Conservation (phyloP, 2,329 filamentous ascomycete genomes). For the Simplicillium aogashimaense region DNA sequence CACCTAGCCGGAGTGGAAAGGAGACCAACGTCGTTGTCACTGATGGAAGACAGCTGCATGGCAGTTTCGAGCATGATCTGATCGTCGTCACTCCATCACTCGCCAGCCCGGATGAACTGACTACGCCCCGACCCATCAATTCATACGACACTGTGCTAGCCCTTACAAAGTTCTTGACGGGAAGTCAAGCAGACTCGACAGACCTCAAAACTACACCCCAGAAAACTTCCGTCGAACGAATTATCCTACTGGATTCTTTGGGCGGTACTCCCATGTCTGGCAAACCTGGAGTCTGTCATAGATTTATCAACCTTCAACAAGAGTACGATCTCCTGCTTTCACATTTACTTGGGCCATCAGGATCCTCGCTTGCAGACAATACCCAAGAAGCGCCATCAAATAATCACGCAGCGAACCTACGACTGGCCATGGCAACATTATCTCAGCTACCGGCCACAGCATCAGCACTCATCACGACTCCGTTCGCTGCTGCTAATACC, state of each 20-base stretch:
- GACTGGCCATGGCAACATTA: slow-evolving; percentile 60
- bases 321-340: slow-evolving; percentile 64
- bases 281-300: slow-evolving; percentile 23
- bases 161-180: slow-evolving; percentile 66
- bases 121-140: slow-evolving; percentile 27
- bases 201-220: slow-evolving; percentile 19
- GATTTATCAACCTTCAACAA: slow-evolving; percentile 86
- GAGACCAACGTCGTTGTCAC: slow-evolving; percentile 15
- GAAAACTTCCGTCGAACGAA: slow-evolving; percentile 61
- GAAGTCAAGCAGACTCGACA: slow-evolving; percentile 33
- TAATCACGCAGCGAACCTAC: slow-evolving; percentile 59
- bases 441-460: slow-evolving; percentile 72
- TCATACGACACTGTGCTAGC: slow-evolving; percentile 61
- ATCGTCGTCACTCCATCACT: slow-evolving; percentile 29
- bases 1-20: not conserved
- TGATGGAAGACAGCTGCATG: slow-evolving; percentile 20
- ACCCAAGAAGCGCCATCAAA: slow-evolving; percentile 17
- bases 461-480: slow-evolving; percentile 82
- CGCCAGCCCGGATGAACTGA: slow-evolving; percentile 31
- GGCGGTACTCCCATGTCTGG: slow-evolving; percentile 68
- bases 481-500: slow-evolving; percentile 60
- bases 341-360: slow-evolving; percentile 38
- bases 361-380: slow-evolving; percentile 19
- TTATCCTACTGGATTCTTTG: slow-evolving; percentile 80
- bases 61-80: slow-evolving; percentile 20